Percentiles rank a stretch among this genome's conserved stretches.
These are phyloP conservation scores for Suillus sp. DNA, from an alignment of 768 basidiomycete genomes.

Conservation along the genomic window DNA sequence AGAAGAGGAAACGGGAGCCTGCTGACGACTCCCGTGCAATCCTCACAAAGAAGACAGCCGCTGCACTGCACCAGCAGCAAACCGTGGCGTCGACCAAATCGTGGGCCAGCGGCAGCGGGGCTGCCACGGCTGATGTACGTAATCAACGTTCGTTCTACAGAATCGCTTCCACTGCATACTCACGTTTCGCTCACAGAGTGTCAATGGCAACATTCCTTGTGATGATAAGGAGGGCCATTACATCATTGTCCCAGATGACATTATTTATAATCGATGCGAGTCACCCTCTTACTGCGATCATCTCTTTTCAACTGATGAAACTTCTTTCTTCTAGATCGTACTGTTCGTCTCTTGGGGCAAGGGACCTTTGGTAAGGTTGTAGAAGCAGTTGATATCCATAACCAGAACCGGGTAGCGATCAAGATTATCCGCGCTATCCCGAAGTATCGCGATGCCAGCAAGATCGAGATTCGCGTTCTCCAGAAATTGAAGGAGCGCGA, in stretches of 20 bases:
- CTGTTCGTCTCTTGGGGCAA: conserved; percentile 88
- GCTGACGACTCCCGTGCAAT: conserved; percentile 73
- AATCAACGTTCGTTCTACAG: conserved; percentile 19
- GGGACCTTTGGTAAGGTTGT: conserved; percentile 99
- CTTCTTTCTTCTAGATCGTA: conserved; percentile 67
- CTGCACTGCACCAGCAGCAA: conserved; percentile 52
- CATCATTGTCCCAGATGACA: conserved; percentile 89
- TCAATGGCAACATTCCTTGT: conserved; percentile 72
- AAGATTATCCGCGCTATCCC: conserved; percentile 99
- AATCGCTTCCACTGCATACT: conserved; percentile 25
- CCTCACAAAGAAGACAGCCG: conserved; percentile 60
- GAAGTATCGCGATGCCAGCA: conserved; percentile 98
- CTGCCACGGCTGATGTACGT: conserved; percentile 69
- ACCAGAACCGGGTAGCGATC: conserved; percentile 83
- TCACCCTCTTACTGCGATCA: conserved; percentile 18
- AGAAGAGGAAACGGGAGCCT: conserved; percentile 83
- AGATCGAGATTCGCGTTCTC: conserved; percentile 95
- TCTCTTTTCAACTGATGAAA: conserved; percentile 18
- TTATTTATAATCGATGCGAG: conserved; percentile 85
- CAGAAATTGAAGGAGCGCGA: conserved; percentile 89
- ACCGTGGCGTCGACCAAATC: conserved; percentile 56
- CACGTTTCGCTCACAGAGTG: conserved; percentile 45
- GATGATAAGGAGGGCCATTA: conserved; percentile 99
- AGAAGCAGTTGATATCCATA: conserved; percentile 82
- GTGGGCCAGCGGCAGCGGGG: conserved; percentile 67